Conservation (phyloP, 768 basidiomycete genomes). For the Coprinopsis strossmayeri region DNA sequence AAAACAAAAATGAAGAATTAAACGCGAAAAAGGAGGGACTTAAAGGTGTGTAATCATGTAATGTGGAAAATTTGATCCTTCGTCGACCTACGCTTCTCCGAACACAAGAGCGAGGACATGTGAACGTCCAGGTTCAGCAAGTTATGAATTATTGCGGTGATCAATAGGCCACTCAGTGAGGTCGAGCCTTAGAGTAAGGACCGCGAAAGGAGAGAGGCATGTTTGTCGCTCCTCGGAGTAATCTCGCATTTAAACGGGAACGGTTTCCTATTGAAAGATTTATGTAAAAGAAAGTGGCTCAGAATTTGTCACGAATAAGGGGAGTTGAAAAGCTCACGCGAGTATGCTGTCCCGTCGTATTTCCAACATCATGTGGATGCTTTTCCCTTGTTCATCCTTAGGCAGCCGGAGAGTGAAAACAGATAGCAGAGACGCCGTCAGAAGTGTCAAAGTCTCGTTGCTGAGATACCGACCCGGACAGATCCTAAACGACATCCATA, state of each 20-base stretch:
- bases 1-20: no score
- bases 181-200: no score
- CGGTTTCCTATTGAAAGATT: background rate
- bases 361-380: background rate
- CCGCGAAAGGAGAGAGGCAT: background rate
- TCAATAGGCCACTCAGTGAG: no score
- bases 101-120: no score
- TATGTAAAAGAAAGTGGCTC: background rate
- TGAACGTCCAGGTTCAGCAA: no score
- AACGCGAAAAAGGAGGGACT: no score
- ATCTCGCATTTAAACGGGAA: background rate
- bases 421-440: conserved; percentile 15
- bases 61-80: no score
- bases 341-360: background rate
- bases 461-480: conserved; percentile 39
- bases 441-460: conserved; percentile 30
- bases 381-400: conserved; percentile 2
- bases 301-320: background rate
- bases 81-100: no score
- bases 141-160: no score
- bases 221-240: background rate
- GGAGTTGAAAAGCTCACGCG: background rate
- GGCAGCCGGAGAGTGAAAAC: conserved; percentile 8
- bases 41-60: no score
- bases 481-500: conserved; percentile 14